These are phyloP conservation scores for Musa beccarii DNA, from an alignment of 176 grass and related monocot species.

Conservation along the genomic window DNA sequence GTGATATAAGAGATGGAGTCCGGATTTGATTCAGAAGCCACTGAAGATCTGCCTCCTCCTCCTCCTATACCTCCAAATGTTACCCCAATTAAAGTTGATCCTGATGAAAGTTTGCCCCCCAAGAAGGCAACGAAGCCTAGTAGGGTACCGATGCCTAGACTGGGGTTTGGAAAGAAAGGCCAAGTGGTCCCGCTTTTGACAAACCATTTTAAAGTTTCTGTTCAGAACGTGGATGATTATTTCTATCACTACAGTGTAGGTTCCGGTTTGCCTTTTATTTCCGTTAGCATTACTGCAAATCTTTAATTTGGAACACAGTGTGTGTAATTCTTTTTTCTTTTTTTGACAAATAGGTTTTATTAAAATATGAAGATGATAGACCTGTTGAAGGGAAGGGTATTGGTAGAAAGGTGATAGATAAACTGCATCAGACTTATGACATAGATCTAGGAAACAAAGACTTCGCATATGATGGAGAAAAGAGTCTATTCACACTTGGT, in stretches of 20 bases:
- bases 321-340: not conserved
- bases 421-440: conserved; percentile 58
- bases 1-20: conserved; percentile 30
- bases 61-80: conserved; percentile 21
- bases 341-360: conserved; percentile 36
- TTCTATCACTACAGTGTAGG: conserved; percentile 74
- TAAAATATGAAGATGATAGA: conserved; percentile 83
- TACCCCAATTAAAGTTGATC: conserved; percentile 26
- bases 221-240: conserved; percentile 31
- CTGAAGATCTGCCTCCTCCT: conserved; percentile 36
- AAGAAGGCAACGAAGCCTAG: conserved; percentile 28
- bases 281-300: not conserved
- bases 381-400: conserved; percentile 72
- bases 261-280: not conserved
- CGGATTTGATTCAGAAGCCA: not conserved
- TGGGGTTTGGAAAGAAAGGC: conserved; percentile 41
- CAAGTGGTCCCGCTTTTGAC: conserved; percentile 32
- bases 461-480: conserved; percentile 90
- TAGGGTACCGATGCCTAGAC: conserved; percentile 32
- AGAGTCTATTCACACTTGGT: conserved; percentile 73
- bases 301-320: not conserved
- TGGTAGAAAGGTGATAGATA: conserved; percentile 63
- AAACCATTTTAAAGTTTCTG: conserved; percentile 66
- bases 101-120: not conserved
- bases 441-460: conserved; percentile 59